A percentile compares a stretch with the other conserved stretches of the same genome.
phyloP scores from a whole-genome alignment of 2,329 filamentous ascomycete genomes.

The Fusarium proliferatum region DNA sequence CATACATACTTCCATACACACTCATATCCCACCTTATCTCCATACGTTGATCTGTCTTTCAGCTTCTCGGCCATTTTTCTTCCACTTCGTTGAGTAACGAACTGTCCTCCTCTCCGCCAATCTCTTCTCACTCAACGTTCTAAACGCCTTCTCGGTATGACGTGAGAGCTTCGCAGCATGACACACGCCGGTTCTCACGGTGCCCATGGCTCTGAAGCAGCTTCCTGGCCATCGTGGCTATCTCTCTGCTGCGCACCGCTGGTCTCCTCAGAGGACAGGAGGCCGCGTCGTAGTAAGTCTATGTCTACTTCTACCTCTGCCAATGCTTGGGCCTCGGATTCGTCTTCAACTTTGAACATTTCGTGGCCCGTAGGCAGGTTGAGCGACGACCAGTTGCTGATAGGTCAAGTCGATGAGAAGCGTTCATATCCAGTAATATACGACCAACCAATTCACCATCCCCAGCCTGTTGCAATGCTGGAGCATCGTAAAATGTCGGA shows the following conservation, averaged over 20 bases:
- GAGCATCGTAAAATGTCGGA: constrained; percentile 36
- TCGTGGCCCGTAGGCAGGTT: constrained; percentile 43
- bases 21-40: constrained; percentile 22
- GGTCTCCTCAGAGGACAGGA: constrained; percentile 53
- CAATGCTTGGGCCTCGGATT: constrained; percentile 34
- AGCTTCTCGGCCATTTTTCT: constrained; percentile 8
- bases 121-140: constrained; percentile 17
- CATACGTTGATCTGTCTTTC: constrained; percentile 16
- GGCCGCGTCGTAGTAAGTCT: constrained; percentile 54
- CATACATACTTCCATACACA: constrained; percentile 35
- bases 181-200: constrained; percentile 56
- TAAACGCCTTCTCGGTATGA: constrained; percentile 40
- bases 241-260: constrained; percentile 59
- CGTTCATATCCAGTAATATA: constrained; percentile 40
- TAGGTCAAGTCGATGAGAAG: constrained; percentile 49
- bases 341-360: constrained; percentile 40
- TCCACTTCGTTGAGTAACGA: constrained; percentile 15
- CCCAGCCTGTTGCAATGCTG: constrained; percentile 44
- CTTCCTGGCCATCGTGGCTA: constrained; percentile 59
- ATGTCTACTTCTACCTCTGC: constrained; percentile 40
- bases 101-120: constrained; percentile 22
- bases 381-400: constrained; percentile 47
- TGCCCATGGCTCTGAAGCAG: constrained; percentile 55
- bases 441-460: constrained; percentile 46
- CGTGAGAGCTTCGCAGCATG: constrained; percentile 50